Conservation (phyloP, 2,329 filamentous ascomycete genomes). For the Onygena corvina region DNA sequence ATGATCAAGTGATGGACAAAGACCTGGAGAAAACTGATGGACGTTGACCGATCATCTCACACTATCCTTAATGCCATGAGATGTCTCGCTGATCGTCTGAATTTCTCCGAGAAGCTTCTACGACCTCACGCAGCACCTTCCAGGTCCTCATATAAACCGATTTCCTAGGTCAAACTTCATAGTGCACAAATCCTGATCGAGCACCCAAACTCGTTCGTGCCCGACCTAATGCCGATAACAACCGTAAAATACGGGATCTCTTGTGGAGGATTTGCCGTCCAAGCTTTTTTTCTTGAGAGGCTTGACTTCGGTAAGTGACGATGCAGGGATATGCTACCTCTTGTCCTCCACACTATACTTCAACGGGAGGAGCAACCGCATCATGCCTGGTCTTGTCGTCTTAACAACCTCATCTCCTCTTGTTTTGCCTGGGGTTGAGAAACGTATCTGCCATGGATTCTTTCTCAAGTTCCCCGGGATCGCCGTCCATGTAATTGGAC, state of each 20-base stretch:
- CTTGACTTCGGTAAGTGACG: background rate
- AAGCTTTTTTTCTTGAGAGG: conserved; percentile 2
- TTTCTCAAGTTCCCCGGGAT: background rate
- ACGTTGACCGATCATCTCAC: background rate
- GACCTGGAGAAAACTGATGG: too few species aligned
- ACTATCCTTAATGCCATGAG: too few species aligned
- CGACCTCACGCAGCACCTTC: too few species aligned
- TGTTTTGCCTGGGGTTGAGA: background rate
- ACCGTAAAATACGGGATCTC: background rate
- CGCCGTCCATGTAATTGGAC: background rate
- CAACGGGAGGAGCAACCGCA: background rate
- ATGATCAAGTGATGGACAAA: too few species aligned
- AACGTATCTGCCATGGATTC: background rate
- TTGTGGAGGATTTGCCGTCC: background rate
- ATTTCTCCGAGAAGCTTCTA: background rate
- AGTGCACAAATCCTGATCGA: background rate
- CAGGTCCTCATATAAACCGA: too few species aligned
- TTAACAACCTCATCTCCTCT: background rate
- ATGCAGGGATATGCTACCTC: background rate
- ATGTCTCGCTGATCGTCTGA: background rate
- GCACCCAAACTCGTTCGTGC: background rate
- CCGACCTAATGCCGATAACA: background rate
- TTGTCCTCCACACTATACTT: background rate
- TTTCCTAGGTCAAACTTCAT: too few species aligned
- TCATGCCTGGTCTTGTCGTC: background rate